Conservation (phyloP, 2,329 filamentous ascomycete species). For the Macroventuria anomochaeta region DNA sequence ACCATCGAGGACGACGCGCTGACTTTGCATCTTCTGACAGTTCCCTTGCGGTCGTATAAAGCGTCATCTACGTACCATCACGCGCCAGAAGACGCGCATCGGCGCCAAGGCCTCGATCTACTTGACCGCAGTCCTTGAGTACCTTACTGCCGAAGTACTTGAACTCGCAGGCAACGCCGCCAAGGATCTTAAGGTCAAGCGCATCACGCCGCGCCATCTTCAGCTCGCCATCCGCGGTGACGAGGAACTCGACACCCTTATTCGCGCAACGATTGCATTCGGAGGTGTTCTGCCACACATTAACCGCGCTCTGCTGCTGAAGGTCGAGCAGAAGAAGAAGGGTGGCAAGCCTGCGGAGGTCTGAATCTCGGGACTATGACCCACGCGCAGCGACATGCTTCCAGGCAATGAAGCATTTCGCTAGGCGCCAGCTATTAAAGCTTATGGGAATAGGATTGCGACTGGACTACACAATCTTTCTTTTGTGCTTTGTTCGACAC, state of each 20-base stretch:
- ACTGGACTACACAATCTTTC: slow-evolving; percentile 25
- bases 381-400: slow-evolving; percentile 7
- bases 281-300: slow-evolving; percentile 98
- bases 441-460: not conserved
- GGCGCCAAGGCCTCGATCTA: slow-evolving; percentile 98
- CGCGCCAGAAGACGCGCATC: slow-evolving; percentile 99
- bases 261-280: slow-evolving; percentile 96
- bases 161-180: slow-evolving; percentile 98
- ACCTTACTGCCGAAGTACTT: slow-evolving; percentile 95
- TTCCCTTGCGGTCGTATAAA: slow-evolving; percentile 99
- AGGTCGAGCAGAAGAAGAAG: slow-evolving; percentile 99
- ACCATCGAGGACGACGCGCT: slow-evolving; percentile 31
- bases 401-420: slow-evolving; percentile 5
- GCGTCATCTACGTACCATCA: slow-evolving; percentile 99
- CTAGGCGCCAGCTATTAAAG: slow-evolving; percentile 6
- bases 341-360: slow-evolving; percentile 65
- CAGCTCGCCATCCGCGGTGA: slow-evolving; percentile 98
- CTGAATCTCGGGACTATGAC: slow-evolving; percentile 21
- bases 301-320: slow-evolving; percentile 93
- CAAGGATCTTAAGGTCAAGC: slow-evolving; percentile 99
- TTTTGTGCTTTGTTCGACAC: slow-evolving; percentile 24
- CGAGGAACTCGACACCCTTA: slow-evolving; percentile 96
- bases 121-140: slow-evolving; percentile 96
- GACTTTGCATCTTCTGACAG: slow-evolving; percentile 57
- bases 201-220: slow-evolving; percentile 96